Base-by-base conservation (phyloP, 768 basidiomycete species). In the Sarcomyxa edulis region DNA sequence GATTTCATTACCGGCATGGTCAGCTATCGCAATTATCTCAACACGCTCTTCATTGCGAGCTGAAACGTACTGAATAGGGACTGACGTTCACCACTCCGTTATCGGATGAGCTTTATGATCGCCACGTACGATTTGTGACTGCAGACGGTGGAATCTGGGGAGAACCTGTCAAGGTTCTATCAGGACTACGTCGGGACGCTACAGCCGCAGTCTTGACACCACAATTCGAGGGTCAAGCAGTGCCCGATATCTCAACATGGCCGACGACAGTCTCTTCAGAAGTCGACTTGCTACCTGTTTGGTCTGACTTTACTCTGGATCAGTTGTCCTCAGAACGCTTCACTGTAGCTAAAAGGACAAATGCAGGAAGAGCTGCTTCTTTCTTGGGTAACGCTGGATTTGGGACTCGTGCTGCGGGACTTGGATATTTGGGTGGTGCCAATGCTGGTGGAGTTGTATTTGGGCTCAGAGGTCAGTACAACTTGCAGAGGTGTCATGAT, bases 1-100 rank as follows among this genome's bases (percentile, higher is more conserved):
- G 62, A 64, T 34, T 65, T 65, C 35, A 61, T 65, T 45, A 64
- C 61, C 46, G 61, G 61, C 21, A 47, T 65, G 24, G 59, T 59
- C 28, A 29, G 46, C 35, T 22, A 30, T 19, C 22, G 3, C 16
- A 12, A 7, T 26, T 16, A 15, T 19, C 7, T 20, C 22, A 16
- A 5, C n/a, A 20, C 16, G 14, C 25, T 20, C 11, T 43, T 24
- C 23, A 9, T n/a, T 19, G 12, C 15, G 5, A 23, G 19, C 16
- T 38, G 25, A 32, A 15, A 12, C 27, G 7, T 32, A 10, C 12
- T 20, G 24, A 23, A 5, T 11, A 59, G 58, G 62, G 64, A 7
- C 39, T 65, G n/a, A 45, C 43, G 29, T 63, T 65, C 39, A 47
- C 52, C 1, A 61, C 57, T 7, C 64, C 64, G 7, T 51, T 65